Evolutionary conservation across 2,329 filamentous ascomycete genomes (phyloP).

Genomic region (Talaromyces marneffei): DNA sequence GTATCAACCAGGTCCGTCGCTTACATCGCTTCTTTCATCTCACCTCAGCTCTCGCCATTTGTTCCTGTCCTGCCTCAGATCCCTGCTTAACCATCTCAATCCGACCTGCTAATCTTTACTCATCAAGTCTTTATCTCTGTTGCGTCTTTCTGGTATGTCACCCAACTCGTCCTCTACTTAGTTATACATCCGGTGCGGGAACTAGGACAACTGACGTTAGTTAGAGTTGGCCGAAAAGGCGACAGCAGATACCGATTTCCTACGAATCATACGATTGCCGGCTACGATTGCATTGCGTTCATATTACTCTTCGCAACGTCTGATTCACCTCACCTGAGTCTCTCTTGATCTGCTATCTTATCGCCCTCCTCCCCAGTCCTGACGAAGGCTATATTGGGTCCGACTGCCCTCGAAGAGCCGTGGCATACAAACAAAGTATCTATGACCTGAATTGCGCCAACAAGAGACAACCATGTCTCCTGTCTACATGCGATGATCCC

Average conservation of each 20-base stretch:
- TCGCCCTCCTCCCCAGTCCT: neutral
- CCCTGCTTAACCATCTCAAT: neutral
- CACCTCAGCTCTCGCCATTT: neutral
- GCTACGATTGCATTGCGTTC: neutral
- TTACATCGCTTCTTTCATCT: neutral
- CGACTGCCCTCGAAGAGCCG: neutral
- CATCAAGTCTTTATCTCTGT: neutral
- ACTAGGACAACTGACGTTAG: constrained; percentile 7
- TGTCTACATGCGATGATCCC: constrained; percentile 39
- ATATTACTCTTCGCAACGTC: neutral
- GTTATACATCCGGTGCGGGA: neutral
- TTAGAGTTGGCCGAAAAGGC: neutral
- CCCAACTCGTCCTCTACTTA: neutral
- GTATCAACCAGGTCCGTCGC: neutral
- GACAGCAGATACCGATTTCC: neutral
- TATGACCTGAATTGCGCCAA: constrained; percentile 13
- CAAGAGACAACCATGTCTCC: constrained; percentile 32
- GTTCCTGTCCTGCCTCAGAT: neutral
- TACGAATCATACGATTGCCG: constrained; percentile 6
- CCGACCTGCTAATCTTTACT: neutral
- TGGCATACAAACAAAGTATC: neutral
- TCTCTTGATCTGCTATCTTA: neutral
- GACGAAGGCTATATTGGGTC: neutral
- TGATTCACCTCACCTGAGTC: neutral
- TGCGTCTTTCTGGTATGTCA: neutral